Percentiles rank a stretch among this genome's conserved stretches.
Conservation (phyloP, 2,329 filamentous ascomycete species). For the Ploettnerulaceae sp. region DNA sequence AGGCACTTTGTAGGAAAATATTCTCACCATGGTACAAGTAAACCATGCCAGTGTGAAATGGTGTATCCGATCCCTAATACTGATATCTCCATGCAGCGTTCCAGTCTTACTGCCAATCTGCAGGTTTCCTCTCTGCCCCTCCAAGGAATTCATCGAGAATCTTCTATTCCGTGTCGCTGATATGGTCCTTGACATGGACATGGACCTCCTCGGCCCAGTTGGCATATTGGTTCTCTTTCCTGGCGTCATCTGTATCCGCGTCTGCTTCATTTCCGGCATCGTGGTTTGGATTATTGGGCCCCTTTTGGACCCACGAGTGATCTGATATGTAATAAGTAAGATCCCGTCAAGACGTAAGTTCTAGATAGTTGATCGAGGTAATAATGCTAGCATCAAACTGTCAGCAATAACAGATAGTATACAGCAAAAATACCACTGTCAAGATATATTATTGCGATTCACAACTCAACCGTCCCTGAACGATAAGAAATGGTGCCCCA, state of each 20-base stretch:
- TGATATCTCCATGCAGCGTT: slow-evolving; percentile 17
- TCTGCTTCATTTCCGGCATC: not conserved
- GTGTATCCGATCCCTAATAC: slow-evolving; percentile 23
- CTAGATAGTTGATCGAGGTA: not conserved
- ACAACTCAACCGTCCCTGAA: too few species aligned
- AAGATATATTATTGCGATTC: too few species aligned
- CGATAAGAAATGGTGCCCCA: too few species aligned
- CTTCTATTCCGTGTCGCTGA: slow-evolving; percentile 10
- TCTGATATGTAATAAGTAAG: not conserved
- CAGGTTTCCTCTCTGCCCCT: slow-evolving; percentile 18
- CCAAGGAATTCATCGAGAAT: slow-evolving; percentile 17
- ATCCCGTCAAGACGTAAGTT: not conserved
- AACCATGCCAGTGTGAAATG: slow-evolving; percentile 50
- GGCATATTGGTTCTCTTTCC: slow-evolving; percentile 5
- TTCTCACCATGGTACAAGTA: slow-evolving; percentile 55
- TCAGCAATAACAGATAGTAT: not conserved
- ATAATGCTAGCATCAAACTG: not conserved
- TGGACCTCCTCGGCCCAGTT: not conserved
- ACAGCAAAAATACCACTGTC: too few species aligned
- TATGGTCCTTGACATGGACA: not conserved
- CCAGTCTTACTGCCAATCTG: slow-evolving; percentile 7
- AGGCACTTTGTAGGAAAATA: not conserved
- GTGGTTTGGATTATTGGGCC: not conserved
- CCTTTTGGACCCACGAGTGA: not conserved
- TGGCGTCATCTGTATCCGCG: slow-evolving; percentile 1